Percentiles rank a stretch among this genome's conserved stretches.
phyloP scores from a whole-genome alignment of 2,329 filamentous ascomycete species.

The Septoria linicola region DNA sequence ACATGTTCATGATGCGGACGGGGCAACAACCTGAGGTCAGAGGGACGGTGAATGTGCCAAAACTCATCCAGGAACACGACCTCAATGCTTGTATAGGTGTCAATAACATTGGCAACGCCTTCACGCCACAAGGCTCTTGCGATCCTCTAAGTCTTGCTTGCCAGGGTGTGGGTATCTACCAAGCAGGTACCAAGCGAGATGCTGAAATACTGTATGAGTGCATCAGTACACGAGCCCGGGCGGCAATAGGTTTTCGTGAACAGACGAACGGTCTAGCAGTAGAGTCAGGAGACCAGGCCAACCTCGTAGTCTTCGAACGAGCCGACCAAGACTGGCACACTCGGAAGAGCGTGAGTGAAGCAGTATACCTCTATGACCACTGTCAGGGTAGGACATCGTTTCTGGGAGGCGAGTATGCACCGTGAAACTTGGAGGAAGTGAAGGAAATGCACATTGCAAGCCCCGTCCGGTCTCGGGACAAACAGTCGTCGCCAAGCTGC shows the following conservation, averaged over 20 bases:
- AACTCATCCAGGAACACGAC: conserved; percentile 59
- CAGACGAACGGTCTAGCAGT: conserved; percentile 31
- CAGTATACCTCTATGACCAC: conserved; percentile 47
- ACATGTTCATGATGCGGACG: conserved; percentile 69
- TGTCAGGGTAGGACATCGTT: conserved; percentile 27
- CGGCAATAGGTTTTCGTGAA: conserved; percentile 34
- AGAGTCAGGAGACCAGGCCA: conserved; percentile 40
- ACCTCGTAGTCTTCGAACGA: conserved; percentile 45
- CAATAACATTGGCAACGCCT: conserved; percentile 74
- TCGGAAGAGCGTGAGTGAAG: conserved; percentile 44
- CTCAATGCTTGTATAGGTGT: conserved; percentile 63
- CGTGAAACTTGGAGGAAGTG: not conserved
- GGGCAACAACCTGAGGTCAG: conserved; percentile 39
- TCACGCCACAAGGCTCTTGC: conserved; percentile 67
- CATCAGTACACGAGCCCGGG: conserved; percentile 35
- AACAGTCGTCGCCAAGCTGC: conserved; percentile 18
- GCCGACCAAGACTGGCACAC: conserved; percentile 42
- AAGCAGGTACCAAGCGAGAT: conserved; percentile 61
- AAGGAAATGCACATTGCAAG: not conserved
- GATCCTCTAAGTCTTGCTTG: conserved; percentile 65
- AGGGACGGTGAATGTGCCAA: conserved; percentile 62
- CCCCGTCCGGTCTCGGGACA: not conserved
- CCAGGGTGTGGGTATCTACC: conserved; percentile 65
- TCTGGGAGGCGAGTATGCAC: conserved; percentile 15
- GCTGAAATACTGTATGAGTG: conserved; percentile 59